A percentile compares a stretch with the other conserved stretches of the same genome.
Evolutionary conservation across 208 protist species (phyloP).

Genomic region (Vickermania spadyakhi): DNA sequence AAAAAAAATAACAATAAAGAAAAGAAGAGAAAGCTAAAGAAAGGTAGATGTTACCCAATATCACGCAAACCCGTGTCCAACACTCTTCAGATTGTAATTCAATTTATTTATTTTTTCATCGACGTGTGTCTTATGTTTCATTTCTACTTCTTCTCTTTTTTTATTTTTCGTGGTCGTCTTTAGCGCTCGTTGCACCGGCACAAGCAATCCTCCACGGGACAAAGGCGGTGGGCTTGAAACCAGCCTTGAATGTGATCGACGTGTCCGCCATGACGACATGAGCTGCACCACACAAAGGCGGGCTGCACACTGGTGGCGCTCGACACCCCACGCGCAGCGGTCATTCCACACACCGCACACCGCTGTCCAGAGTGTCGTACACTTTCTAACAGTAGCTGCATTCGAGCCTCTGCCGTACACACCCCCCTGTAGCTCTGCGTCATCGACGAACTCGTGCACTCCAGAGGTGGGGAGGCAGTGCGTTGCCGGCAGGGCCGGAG

Average conservation of each 20-base stretch:
- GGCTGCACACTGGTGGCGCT: slow-evolving; percentile 5
- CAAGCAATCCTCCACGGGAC: slow-evolving; percentile 54
- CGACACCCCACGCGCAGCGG: slow-evolving; percentile 16
- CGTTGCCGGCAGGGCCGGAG: too few species aligned
- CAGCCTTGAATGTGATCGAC: slow-evolving; percentile 64
- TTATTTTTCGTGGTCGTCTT: not conserved
- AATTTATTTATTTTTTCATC: not conserved
- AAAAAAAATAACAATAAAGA: too few species aligned
- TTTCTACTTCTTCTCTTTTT: not conserved
- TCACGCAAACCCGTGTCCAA: too few species aligned
- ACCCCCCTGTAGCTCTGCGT: too few species aligned
- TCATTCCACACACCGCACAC: slow-evolving; percentile 43
- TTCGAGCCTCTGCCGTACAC: too few species aligned
- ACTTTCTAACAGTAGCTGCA: too few species aligned
- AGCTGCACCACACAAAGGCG: slow-evolving; percentile 64
- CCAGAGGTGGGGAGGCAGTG: too few species aligned
- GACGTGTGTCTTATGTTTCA: not conserved
- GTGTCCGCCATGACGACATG: slow-evolving; percentile 79
- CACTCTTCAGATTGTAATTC: too few species aligned
- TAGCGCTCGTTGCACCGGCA: slow-evolving; percentile 55
- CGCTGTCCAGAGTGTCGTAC: too few species aligned
- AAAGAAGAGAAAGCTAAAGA: too few species aligned
- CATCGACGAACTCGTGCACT: too few species aligned
- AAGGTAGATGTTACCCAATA: too few species aligned
- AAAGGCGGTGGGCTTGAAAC: slow-evolving; percentile 64